Evolutionary conservation across 2,329 filamentous ascomycete species (phyloP), one percentile per base, ranked within the genome.

Genomic region (Allantophomopsis cytisporea): DNA sequence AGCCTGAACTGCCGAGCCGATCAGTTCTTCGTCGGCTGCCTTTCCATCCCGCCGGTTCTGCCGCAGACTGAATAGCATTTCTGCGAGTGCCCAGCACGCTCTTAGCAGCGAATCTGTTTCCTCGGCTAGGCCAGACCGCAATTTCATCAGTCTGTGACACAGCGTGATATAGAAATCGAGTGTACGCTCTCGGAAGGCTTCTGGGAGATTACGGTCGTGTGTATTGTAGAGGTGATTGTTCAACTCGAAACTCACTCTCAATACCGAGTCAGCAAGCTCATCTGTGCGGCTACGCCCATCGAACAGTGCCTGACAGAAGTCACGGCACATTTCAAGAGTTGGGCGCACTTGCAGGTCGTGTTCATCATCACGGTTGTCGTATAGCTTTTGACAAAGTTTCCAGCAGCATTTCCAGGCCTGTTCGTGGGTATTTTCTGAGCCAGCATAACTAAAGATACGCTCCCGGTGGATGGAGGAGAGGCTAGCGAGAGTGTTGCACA

Each of bases 201-300:
- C 84, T 0, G 88, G 89, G 4, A 95, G 65, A 40, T 74, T 80
- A 23, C 82, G 76, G 55, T 94, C 86, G 52, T 94, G 86, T 1
- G 86, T 88, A 54, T 89, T 94, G 62, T 89, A 95, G 2, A 96
- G 69, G 57, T 96, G 88, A 51, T 94, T 95, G 61, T 93, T 94
- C 17, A 95, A 68, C 61, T 95, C 89, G 55, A 94, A 94, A 61
- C 85, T 94, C 47, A 95, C 88, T 36, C 89, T 72, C 36, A 96
- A 62, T 12, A 95, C 80, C 0, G 88, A 94, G 57, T 96, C 89
- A 0, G 82, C 74, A 1, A 76, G 64, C 51, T 91, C 85, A 45
- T 94, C 82, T 38, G 80, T 77, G 46, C 78, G 78, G 43, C 81
- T 72, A 31, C 88, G 73, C 14, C 89, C 79, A 53, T 95, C 88